phyloP scores from a whole-genome alignment of 176 grass and related monocot species.

The sorghum (Sorghum bicolor) region Sorghum_bicolor_NCBIv3 NC_012876.2:61388501-61389000 shows the following conservation, averaged over 20 bases:
- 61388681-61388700: not conserved
- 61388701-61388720: constrained; percentile 13
- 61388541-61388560: constrained; percentile 18
- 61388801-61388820: not conserved
- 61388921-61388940: constrained; percentile 35
- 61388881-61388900: constrained; percentile 15
- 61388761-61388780: not conserved
- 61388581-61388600: not conserved
- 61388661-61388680: constrained; percentile 33
- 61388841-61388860: no score
- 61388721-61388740: not conserved
- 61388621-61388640: constrained; percentile 19
- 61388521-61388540: constrained; percentile 25
- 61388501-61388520: constrained; percentile 19
- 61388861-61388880: not conserved
- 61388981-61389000: constrained; percentile 30
- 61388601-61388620: constrained; percentile 50
- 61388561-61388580: constrained; percentile 34
- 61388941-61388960: constrained; percentile 48
- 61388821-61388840: not conserved
- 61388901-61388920: constrained; percentile 31
- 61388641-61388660: constrained; percentile 46
- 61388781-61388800: not conserved
- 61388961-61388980: constrained; percentile 9
- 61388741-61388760: no score